phyloP scores from a whole-genome alignment of 2,329 filamentous ascomycete species.

The Pseudocercospora pini-densiflorae region DNA sequence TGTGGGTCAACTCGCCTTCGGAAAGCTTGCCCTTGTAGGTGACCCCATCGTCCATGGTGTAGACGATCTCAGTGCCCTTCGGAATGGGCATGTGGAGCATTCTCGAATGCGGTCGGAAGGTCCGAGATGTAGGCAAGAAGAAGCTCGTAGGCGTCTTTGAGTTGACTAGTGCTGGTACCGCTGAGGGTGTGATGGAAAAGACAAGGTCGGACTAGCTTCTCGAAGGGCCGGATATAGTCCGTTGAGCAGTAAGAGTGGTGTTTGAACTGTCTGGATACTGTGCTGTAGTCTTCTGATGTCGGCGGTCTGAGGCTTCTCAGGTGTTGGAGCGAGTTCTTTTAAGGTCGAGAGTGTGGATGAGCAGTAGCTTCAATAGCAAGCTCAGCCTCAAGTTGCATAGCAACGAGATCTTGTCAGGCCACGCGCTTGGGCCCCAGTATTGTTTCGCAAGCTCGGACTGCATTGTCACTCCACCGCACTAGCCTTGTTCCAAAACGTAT shows the following conservation, averaged over 20 bases:
- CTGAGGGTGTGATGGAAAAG: background rate
- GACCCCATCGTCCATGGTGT: background rate
- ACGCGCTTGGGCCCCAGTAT: background rate
- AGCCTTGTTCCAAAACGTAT: background rate
- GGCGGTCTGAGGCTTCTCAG: too few species aligned
- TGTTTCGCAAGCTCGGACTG: background rate
- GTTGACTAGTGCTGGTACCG: too few species aligned
- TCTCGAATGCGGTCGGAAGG: background rate
- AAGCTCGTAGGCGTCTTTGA: background rate
- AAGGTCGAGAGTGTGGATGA: background rate
- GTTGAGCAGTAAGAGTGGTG: background rate
- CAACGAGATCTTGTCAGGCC: background rate
- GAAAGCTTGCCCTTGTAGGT: background rate
- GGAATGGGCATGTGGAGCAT: background rate
- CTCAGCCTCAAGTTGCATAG: background rate
- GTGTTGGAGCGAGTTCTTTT: background rate
- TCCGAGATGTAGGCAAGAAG: background rate
- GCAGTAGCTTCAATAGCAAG: background rate
- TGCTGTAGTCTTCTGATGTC: background rate
- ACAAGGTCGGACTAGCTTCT: background rate
- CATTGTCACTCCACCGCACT: background rate
- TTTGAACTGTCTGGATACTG: background rate
- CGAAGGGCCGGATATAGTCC: background rate
- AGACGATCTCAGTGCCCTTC: background rate
- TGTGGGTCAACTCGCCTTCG: background rate